A percentile compares a stretch with the other conserved stretches of the same genome.
Conservation (phyloP, 768 basidiomycete species). For the Trichaptum fuscoviolaceum region DNA sequence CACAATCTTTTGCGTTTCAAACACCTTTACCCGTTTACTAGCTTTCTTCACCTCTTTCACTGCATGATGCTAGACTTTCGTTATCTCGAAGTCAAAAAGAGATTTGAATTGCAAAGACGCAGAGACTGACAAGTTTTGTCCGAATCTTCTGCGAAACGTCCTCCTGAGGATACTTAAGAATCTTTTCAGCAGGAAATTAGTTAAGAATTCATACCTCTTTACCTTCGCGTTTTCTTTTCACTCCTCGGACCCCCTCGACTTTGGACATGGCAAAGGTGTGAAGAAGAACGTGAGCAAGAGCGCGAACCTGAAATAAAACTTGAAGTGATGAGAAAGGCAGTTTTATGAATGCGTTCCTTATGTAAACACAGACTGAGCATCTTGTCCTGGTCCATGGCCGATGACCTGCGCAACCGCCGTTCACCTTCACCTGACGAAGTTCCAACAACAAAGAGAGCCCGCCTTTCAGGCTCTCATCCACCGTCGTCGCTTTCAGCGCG, state of each 20-base stretch:
- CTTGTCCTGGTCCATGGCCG: not conserved
- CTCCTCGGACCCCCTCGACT: not conserved
- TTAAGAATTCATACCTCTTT: not conserved
- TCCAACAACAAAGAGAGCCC: not conserved
- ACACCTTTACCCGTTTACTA: constrained; percentile 74
- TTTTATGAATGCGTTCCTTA: not conserved
- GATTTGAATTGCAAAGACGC: not conserved
- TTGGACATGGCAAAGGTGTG: not conserved
- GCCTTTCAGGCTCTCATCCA: not conserved
- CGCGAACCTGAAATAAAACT: not conserved
- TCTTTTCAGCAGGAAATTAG: not conserved
- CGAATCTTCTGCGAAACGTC: not conserved
- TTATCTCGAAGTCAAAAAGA: not conserved
- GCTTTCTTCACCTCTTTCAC: constrained; percentile 68
- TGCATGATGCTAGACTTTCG: constrained; percentile 57
- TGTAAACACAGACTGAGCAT: not conserved
- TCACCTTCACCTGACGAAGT: not conserved
- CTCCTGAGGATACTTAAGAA: not conserved
- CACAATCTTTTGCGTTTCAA: constrained; percentile 78
- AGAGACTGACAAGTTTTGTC: not conserved
- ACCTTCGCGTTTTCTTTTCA: constrained; percentile 1
- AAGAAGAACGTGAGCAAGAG: not conserved
- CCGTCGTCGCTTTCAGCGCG: not conserved
- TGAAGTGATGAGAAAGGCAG: not conserved
- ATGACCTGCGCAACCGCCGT: not conserved